These are phyloP conservation scores for Gossypium davidsonii DNA, from an alignment of 441 rosid genomes.

Conservation along the genomic window DNA sequence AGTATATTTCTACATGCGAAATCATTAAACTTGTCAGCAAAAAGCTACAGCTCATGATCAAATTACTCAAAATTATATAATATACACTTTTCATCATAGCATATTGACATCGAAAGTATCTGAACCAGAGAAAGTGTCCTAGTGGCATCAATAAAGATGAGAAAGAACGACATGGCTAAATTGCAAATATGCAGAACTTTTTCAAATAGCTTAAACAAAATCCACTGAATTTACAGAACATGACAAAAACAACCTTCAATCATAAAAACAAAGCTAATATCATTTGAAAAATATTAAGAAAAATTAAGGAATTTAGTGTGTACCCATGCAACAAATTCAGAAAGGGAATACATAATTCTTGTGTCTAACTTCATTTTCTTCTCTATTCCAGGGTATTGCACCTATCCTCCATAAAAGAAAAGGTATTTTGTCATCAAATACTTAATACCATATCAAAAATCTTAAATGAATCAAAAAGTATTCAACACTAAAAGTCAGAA, in stretches of 20 bases:
- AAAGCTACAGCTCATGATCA: background rate
- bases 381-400: conserved; percentile 80
- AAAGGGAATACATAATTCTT: conserved; percentile 64
- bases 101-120: background rate
- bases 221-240: background rate
- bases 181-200: background rate
- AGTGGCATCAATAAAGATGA: background rate
- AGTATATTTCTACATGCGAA: background rate
- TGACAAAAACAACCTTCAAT: background rate
- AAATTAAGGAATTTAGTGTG: conserved; percentile 2
- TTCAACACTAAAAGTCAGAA: background rate
- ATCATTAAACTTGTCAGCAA: background rate
- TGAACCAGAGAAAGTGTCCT: background rate
- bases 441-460: background rate
- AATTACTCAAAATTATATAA: background rate
- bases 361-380: conserved; percentile 68
- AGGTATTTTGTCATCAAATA: background rate
- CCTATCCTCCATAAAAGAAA: conserved; percentile 34
- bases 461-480: background rate
- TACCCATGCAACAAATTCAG: conserved; percentile 65
- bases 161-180: background rate
- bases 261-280: conserved; percentile 1
- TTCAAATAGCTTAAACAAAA: background rate
- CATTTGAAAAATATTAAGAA: background rate
- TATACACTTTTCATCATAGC: background rate